These are phyloP conservation scores for Stenocarpella maydis DNA, from an alignment of 2,329 filamentous ascomycete genomes.

Conservation along the genomic window DNA sequence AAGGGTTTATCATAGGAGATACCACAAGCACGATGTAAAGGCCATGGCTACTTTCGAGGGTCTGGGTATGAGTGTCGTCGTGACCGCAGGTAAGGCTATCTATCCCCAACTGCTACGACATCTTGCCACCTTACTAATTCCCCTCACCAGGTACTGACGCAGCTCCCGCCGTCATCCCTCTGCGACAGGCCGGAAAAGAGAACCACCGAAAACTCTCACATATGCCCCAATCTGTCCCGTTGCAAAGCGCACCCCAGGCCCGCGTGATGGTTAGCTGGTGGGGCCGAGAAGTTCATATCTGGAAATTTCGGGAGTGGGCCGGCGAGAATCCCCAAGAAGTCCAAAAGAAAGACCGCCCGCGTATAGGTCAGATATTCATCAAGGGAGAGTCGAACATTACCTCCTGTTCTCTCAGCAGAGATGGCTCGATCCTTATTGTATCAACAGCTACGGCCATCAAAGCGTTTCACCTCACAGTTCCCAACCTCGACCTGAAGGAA, in stretches of 20 bases:
- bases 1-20: slow-evolving; percentile 84
- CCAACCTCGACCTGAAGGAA: slow-evolving; percentile 59
- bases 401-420: slow-evolving; percentile 70
- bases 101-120: background rate
- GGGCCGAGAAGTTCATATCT: slow-evolving; percentile 87
- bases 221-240: slow-evolving; percentile 79
- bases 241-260: slow-evolving; percentile 76
- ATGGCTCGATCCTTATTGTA: slow-evolving; percentile 78
- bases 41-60: slow-evolving; percentile 91
- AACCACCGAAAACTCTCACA: slow-evolving; percentile 83
- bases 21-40: slow-evolving; percentile 95
- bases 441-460: slow-evolving; percentile 76
- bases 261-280: slow-evolving; percentile 90
- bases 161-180: slow-evolving; percentile 80
- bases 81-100: slow-evolving; percentile 79
- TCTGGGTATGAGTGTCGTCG: slow-evolving; percentile 81
- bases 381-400: slow-evolving; percentile 85
- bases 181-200: slow-evolving; percentile 80
- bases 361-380: slow-evolving; percentile 73
- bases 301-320: slow-evolving; percentile 64
- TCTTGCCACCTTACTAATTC: slow-evolving; percentile 43
- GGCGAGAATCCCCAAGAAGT: slow-evolving; percentile 51
- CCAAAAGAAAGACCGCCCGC: slow-evolving; percentile 64
- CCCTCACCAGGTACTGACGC: slow-evolving; percentile 77
- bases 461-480: slow-evolving; percentile 71